phyloP scores from a whole-genome alignment of 2,329 filamentous ascomycete species.

The Colletotrichum sp. region DNA sequence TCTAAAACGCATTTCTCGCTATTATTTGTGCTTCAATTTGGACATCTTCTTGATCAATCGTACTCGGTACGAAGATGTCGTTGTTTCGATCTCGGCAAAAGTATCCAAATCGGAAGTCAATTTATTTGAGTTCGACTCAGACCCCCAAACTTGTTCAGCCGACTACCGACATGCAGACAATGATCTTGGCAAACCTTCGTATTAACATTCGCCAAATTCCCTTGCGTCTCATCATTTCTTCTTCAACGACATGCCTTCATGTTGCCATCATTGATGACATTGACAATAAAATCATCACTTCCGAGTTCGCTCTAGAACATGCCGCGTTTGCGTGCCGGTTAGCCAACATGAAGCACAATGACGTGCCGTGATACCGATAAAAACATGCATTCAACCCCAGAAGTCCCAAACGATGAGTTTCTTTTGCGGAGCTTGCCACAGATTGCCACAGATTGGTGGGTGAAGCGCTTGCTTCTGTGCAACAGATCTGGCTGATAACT shows the following conservation, averaged over 20 bases:
- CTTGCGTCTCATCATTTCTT: background rate
- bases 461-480: background rate
- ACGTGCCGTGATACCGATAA: background rate
- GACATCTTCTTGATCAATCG: background rate
- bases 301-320: background rate
- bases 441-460: background rate
- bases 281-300: background rate
- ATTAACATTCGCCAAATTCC: background rate
- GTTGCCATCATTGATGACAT: background rate
- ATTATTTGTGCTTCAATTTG: background rate
- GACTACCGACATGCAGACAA: background rate
- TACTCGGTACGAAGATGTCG: background rate
- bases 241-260: background rate
- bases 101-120: background rate
- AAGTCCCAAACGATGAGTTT: background rate
- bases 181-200: background rate
- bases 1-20: background rate
- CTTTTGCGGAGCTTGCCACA: background rate
- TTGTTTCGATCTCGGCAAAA: background rate
- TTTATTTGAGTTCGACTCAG: background rate
- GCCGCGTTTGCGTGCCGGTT: background rate
- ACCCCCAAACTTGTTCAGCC: background rate
- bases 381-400: background rate
- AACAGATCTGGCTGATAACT: background rate
- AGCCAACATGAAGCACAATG: background rate